A percentile compares a stretch with the other conserved stretches of the same genome.
Evolutionary conservation across 2,329 filamentous ascomycete species (phyloP).

Genomic region (Phialocephala sp.): DNA sequence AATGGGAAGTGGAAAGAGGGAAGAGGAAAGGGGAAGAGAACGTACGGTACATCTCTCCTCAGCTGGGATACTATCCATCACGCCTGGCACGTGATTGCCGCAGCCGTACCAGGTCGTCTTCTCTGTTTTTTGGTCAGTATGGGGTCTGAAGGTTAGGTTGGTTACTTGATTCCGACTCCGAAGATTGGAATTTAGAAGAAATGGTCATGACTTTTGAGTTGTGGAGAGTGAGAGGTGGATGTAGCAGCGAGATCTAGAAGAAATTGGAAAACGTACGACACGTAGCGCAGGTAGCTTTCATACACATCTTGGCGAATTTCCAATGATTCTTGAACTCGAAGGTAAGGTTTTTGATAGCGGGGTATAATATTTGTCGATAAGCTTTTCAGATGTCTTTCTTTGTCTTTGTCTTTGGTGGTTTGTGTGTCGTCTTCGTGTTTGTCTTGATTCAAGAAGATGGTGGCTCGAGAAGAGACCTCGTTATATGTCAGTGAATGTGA

Average conservation of each 20-base stretch:
- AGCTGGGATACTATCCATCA: constrained; percentile 57
- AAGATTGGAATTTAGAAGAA: no score
- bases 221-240: background rate
- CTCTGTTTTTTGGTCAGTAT: constrained; percentile 42
- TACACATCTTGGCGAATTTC: constrained; percentile 51
- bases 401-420: background rate
- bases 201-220: no score
- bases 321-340: constrained; percentile 11
- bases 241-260: background rate
- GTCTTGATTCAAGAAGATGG: background rate
- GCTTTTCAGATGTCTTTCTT: background rate
- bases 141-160: background rate
- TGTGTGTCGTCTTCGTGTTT: background rate
- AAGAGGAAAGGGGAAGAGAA: constrained; percentile 46
- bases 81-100: constrained; percentile 54
- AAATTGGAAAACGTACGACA: constrained; percentile 51
- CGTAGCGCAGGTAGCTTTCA: constrained; percentile 53
- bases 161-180: background rate
- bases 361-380: constrained; percentile 5
- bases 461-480: background rate
- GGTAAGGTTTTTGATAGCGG: constrained; percentile 7
- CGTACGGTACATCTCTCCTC: constrained; percentile 55
- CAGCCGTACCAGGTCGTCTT: constrained; percentile 61
- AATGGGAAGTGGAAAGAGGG: background rate
- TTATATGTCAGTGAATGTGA: background rate